Conservation (phyloP, 202 grass and related monocot species). For the Panicum virgatum region DNA sequence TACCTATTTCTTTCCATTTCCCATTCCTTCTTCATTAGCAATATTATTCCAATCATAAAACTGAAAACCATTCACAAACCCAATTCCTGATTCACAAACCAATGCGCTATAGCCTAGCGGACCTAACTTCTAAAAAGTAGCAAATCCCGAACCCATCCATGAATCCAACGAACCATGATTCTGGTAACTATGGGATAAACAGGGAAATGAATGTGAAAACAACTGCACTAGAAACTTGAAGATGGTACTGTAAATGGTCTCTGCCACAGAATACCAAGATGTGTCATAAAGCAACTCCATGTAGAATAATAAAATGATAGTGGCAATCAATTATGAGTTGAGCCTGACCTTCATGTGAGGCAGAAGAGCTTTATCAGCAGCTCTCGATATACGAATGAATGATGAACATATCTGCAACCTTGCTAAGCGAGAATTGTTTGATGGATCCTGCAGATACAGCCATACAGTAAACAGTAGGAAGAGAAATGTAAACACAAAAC, state of each 20-base stretch:
- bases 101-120: background rate
- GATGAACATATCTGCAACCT: slow-evolving; percentile 95
- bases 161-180: background rate
- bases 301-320: slow-evolving; percentile 26
- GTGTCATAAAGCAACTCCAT: slow-evolving; percentile 3
- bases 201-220: background rate
- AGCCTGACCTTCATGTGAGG: slow-evolving; percentile 97
- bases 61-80: background rate
- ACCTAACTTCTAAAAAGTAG: background rate
- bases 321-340: slow-evolving; percentile 2
- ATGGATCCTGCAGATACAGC: slow-evolving; percentile 60
- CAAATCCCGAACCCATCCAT: background rate
- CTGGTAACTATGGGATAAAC: background rate
- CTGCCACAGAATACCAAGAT: slow-evolving; percentile 15
- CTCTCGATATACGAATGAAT: slow-evolving; percentile 92
- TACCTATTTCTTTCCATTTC: background rate
- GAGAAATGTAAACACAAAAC: slow-evolving; percentile 13
- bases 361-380: slow-evolving; percentile 93
- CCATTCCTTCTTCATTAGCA: background rate
- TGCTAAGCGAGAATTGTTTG: slow-evolving; percentile 79
- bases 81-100: background rate
- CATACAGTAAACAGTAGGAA: slow-evolving; percentile 32
- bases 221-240: slow-evolving; percentile 24
- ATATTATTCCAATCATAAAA: background rate
- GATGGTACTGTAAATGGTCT: slow-evolving; percentile 8